Conservation (phyloP, 495 filamentous ascomycete species). For the Lasiosphaeris hirsuta region DNA sequence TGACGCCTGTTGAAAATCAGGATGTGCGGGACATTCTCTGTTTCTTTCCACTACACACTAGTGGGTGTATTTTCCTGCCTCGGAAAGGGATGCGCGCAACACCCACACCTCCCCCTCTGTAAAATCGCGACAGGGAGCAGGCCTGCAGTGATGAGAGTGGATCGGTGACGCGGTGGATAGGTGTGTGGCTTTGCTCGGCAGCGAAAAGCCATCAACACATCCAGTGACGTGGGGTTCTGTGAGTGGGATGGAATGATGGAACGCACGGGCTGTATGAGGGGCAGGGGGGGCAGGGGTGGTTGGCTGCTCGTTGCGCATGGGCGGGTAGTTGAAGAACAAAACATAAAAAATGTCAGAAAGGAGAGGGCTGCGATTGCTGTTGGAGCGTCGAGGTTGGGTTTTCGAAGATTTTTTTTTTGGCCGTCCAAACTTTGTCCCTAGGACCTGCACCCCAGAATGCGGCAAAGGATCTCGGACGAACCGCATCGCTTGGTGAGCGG, state of each 20-base stretch:
- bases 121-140: neutral
- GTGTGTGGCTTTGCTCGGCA: conserved; percentile 2
- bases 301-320: too few species aligned
- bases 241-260: neutral
- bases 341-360: neutral
- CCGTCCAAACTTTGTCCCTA: neutral
- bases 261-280: neutral
- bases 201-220: neutral
- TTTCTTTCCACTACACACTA: neutral
- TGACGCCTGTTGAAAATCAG: neutral
- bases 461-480: neutral
- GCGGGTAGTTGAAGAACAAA: too few species aligned
- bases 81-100: neutral
- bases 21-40: neutral
- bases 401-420: neutral
- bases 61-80: neutral
- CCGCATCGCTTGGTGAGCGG: too few species aligned
- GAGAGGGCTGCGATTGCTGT: too few species aligned
- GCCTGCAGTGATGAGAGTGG: neutral
- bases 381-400: neutral
- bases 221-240: conserved; percentile 4
- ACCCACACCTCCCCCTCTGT: neutral
- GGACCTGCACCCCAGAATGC: neutral
- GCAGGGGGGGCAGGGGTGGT: neutral
- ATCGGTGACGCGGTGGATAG: conserved; percentile 1